phyloP scores from a whole-genome alignment of 805 yeast species.

The Wickerhamiella australiensis region DNA sequence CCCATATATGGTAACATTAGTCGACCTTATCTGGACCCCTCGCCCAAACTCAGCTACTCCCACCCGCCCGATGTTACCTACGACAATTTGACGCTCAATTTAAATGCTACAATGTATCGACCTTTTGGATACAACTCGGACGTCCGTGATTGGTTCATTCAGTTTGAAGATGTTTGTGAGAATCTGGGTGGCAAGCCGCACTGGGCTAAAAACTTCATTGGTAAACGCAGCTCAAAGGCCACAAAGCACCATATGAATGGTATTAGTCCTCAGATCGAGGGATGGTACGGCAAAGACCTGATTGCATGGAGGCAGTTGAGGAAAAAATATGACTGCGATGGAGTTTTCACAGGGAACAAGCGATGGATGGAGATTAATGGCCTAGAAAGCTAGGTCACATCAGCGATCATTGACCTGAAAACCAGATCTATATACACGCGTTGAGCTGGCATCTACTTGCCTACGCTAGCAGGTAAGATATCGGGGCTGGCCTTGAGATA shows the following conservation, averaged over 20 bases:
- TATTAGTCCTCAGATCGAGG: conserved; percentile 50
- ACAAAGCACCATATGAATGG: conserved; percentile 70
- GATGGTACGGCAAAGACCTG: conserved; percentile 73
- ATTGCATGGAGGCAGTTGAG: conserved; percentile 50
- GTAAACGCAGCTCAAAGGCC: conserved; percentile 32
- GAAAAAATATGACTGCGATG: conserved; percentile 61
- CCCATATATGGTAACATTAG: conserved; percentile 74
- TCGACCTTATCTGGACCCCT: conserved; percentile 69
- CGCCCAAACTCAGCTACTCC: conserved; percentile 52
- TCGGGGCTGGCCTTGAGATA: no score
- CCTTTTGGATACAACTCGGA: conserved; percentile 74
- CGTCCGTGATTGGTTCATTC: conserved; percentile 60
- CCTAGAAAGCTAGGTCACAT: conserved; percentile 7
- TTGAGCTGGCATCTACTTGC: no score
- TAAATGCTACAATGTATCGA: conserved; percentile 91
- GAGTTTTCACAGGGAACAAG: conserved; percentile 63
- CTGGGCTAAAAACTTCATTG: conserved; percentile 94
- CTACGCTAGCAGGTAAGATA: no score
- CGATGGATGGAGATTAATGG: conserved; percentile 82
- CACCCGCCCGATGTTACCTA: conserved; percentile 44
- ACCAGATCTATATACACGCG: no score
- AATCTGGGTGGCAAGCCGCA: conserved; percentile 89
- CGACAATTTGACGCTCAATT: conserved; percentile 68
- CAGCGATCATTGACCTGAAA: neutral
- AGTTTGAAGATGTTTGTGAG: conserved; percentile 67